Conservation (phyloP, 1,284 basidiomycete species). For the Melampsora americana region DNA sequence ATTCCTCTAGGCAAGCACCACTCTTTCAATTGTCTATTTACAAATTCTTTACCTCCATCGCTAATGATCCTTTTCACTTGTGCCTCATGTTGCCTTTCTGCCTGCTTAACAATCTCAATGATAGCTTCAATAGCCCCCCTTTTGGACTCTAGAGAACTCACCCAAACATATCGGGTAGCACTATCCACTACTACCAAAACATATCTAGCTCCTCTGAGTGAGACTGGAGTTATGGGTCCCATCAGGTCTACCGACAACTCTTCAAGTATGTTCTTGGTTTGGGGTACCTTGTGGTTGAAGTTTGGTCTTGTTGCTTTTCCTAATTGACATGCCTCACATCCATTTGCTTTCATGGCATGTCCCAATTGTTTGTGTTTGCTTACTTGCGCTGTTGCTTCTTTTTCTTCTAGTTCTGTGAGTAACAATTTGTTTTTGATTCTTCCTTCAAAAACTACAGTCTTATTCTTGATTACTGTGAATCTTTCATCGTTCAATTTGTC, state of each 20-base stretch:
- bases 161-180: slow-evolving; percentile 16
- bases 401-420: neutral
- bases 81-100: slow-evolving; percentile 7
- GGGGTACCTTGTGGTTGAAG: slow-evolving; percentile 5
- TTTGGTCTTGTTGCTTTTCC: slow-evolving; percentile 21
- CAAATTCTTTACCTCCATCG: slow-evolving; percentile 24
- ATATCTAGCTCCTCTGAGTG: slow-evolving; percentile 26
- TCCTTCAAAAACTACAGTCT: slow-evolving; percentile 9
- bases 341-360: slow-evolving; percentile 4
- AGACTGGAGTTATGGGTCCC: slow-evolving; percentile 24
- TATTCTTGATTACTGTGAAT: slow-evolving; percentile 4
- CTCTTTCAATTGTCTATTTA: slow-evolving; percentile 10
- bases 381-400: too few species aligned
- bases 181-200: slow-evolving; percentile 24
- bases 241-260: slow-evolving; percentile 28
- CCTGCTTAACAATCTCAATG: neutral
- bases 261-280: neutral
- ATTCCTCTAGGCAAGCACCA: slow-evolving; percentile 19
- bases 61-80: slow-evolving; percentile 24
- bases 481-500: neutral
- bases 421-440: slow-evolving; percentile 19
- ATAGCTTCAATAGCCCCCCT: neutral
- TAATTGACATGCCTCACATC: slow-evolving; percentile 18
- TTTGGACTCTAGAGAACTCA: slow-evolving; percentile 14
- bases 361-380: slow-evolving; percentile 20